Base-by-base conservation (phyloP, 768 basidiomycete species). In the Boletus sp. region DNA sequence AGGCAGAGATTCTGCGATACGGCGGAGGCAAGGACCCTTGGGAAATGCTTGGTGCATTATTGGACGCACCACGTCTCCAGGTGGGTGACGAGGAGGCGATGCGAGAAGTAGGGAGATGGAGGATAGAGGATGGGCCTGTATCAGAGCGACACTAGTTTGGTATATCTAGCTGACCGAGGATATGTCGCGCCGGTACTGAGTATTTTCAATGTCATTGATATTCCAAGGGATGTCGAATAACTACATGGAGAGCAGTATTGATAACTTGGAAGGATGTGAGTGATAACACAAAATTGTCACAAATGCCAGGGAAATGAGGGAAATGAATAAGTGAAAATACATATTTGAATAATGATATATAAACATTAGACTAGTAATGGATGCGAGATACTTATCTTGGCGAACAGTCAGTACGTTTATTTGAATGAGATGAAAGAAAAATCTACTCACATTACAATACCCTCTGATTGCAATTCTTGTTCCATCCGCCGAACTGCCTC, bases 1-100 rank as follows among this genome's bases (percentile, higher is more conserved):
- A 91, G 62, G 67, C 71, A 4, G 86, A 91, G 52, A 77, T 98
- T 7, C 66, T 99, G 30, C 78, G 77, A 40, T 87, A 83, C 64
- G 97, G 97, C 0, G 97, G 97, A 2, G 94, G 91, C 0, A 88
- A 80, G 69, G 92, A 98, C 63, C 94, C 97, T 0, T 99, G 97
- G 97, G 76, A 80, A 61, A 94, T 98, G 93, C 83, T 98, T 0
- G 84, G 88, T 15, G 73, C 77, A 0, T 66, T 98, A 48, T 74
- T 98, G 4, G 74, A 80, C 30, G 77, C 81, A 0, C 86, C 87
- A 0, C 79, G 81, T 51, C 70, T 98, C n/a, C 79, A 77, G 40
- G 72, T 63, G 5, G 97, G 97, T 0, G 91, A 92, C 63, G 79
- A 83, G 28, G 77, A 81, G 42, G 91, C 94, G 0, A 98, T 99